A percentile compares a stretch with the other conserved stretches of the same genome.
Evolutionary conservation across 495 filamentous ascomycete genomes (phyloP).

Genomic region (Delitschia confertaspora): DNA sequence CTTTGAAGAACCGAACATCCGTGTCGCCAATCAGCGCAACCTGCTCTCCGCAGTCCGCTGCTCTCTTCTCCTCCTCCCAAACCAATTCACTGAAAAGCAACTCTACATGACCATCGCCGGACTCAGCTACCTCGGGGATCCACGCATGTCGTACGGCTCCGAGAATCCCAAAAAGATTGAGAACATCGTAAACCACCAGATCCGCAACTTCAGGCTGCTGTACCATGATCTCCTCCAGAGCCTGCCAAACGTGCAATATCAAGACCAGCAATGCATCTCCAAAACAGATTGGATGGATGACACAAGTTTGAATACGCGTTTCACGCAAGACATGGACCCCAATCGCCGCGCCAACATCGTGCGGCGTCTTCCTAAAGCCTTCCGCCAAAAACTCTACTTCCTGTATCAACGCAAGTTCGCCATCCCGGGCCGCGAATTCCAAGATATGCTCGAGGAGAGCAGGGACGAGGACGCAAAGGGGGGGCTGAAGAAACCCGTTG

Average conservation of each 20-base stretch:
- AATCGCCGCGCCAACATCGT: constrained; percentile 91
- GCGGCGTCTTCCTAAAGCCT: constrained; percentile 75
- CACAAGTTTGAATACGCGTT: constrained; percentile 43
- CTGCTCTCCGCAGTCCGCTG: constrained; percentile 83
- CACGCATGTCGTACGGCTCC: constrained; percentile 77
- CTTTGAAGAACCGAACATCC: constrained; percentile 81
- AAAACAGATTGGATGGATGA: constrained; percentile 31
- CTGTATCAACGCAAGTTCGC: constrained; percentile 83
- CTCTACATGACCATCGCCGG: constrained; percentile 83
- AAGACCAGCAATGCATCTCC: constrained; percentile 49
- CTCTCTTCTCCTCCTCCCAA: constrained; percentile 75
- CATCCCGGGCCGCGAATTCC: constrained; percentile 75
- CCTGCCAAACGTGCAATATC: constrained; percentile 78
- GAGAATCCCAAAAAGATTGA: constrained; percentile 89
- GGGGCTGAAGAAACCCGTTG: constrained; percentile 62
- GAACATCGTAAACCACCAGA: constrained; percentile 88
- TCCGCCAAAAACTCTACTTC: constrained; percentile 85
- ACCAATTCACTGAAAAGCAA: constrained; percentile 74
- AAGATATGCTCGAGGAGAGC: constrained; percentile 70
- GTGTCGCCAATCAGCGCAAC: constrained; percentile 90
- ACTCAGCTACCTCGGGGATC: constrained; percentile 89
- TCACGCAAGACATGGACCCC: constrained; percentile 87
- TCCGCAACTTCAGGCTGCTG: constrained; percentile 79
- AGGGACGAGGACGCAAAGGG: constrained; percentile 55
- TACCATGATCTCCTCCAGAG: constrained; percentile 83